Conservation (phyloP, 2,329 filamentous ascomycete genomes). For the Zymoseptoria passerinii region DNA sequence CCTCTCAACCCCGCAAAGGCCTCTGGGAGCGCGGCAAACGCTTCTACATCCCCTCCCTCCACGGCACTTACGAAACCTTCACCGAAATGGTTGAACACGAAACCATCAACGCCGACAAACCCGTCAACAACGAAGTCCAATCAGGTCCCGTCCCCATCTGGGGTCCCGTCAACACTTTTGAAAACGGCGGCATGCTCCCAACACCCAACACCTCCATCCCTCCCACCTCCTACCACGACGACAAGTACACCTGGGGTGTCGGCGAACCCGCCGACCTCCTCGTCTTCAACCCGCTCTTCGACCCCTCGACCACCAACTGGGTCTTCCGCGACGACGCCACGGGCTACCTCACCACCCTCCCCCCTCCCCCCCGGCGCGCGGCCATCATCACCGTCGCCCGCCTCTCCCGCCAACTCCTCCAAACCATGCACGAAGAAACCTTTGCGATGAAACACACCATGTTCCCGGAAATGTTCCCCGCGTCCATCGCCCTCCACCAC, state of each 20-base stretch:
- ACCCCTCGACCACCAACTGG: conserved; percentile 65
- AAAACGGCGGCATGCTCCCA: conserved; percentile 44
- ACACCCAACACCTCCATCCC: conserved; percentile 56
- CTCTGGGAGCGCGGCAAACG: conserved; percentile 66
- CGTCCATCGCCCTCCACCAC: conserved; percentile 64
- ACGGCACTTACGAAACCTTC: conserved; percentile 62
- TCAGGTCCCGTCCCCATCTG: conserved; percentile 52
- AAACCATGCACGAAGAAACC: conserved; percentile 72
- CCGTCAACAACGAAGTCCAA: conserved; percentile 44
- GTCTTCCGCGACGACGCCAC: conserved; percentile 60
- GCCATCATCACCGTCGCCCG: conserved; percentile 73
- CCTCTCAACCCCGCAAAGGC: conserved; percentile 60
- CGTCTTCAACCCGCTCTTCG: conserved; percentile 71
- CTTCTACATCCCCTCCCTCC: conserved; percentile 62
- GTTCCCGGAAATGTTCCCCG: conserved; percentile 72
- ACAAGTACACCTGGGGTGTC: conserved; percentile 67
- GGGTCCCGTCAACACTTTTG: conserved; percentile 47
- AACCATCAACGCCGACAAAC: conserved; percentile 40
- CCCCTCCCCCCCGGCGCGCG: conserved; percentile 59
- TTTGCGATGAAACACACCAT: conserved; percentile 62
- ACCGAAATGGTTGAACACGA: conserved; percentile 55
- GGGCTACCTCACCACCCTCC: conserved; percentile 50
- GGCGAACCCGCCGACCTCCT: conserved; percentile 68
- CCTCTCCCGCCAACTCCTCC: conserved; percentile 60
- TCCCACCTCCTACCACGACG: conserved; percentile 50